phyloP scores from a whole-genome alignment of 345 rosid species.

The sweet orange (Citrus sinensis) region DVS_A1.0 CM039169.1:25196001-25196500 shows the following conservation, averaged over 20 bases:
- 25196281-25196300: background rate
- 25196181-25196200: background rate
- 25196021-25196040: conserved; percentile 15
- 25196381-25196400: conserved; percentile 26
- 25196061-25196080: too few relatives aligned
- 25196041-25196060: conserved; percentile 27
- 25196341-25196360: too few relatives aligned
- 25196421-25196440: too few relatives aligned
- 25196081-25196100: too few relatives aligned
- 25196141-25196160: too few relatives aligned
- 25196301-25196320: too few relatives aligned
- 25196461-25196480: background rate
- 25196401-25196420: too few relatives aligned
- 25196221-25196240: conserved; percentile 32
- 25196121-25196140: too few relatives aligned
- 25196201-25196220: conserved; percentile 11
- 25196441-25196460: background rate
- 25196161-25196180: too few relatives aligned
- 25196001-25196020: conserved; percentile 10
- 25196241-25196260: conserved; percentile 5
- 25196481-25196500: conserved; percentile 10
- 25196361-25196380: background rate
- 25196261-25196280: conserved; percentile 11
- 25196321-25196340: too few relatives aligned
- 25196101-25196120: too few relatives aligned